Evolutionary conservation across 1,139 yeast species (phyloP), one percentile per base, ranked within the genome.

Genomic region (Geotrichum restrictum): DNA sequence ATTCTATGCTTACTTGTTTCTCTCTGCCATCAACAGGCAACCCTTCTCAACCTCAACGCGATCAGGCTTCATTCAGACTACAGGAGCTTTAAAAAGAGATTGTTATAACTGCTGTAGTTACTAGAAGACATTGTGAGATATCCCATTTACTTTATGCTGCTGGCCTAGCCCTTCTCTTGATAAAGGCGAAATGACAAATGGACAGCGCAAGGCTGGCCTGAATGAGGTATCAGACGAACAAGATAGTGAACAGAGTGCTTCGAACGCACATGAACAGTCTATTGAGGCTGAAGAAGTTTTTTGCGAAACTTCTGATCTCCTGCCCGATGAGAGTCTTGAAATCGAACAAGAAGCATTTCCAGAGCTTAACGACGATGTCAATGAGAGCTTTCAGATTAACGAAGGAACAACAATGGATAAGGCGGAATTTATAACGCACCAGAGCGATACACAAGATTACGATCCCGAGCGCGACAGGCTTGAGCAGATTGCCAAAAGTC

Each of bases 361-460:
- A 1, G 31, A 22, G 18, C 21, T 49, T 18, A 21, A 22, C 3
- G 34, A 40, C 16, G 36, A 36, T 14, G 16, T 32, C 7, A 37
- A 39, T 38, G 49, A 49, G 19, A 45, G 19, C 29, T 49, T 22
- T 39, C 36, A 21, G 22, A 33, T 47, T 27, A 49, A 43, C 19
- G 45, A 49, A 32, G 45, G 44, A 24, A 49, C 53, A 21, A 49
- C 53, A 18, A 45, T 43, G 39, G 53, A 49, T 32, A 48, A 49
- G 34, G 53, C 53, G 13, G 53, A 49, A 24, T 49, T 49, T 36
- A 49, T 49, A 11, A 49, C 53, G 18, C 53, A 49, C 45, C 31
- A 42, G 3, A 49, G 45, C 33, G 39, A 27, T 10, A 19, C 41
- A 21, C 44, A 41, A 14, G 44, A 40, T 24, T 40, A 40, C 18